phyloP scores from a whole-genome alignment of 2,329 filamentous ascomycete genomes.

The Capronia americana region DNA sequence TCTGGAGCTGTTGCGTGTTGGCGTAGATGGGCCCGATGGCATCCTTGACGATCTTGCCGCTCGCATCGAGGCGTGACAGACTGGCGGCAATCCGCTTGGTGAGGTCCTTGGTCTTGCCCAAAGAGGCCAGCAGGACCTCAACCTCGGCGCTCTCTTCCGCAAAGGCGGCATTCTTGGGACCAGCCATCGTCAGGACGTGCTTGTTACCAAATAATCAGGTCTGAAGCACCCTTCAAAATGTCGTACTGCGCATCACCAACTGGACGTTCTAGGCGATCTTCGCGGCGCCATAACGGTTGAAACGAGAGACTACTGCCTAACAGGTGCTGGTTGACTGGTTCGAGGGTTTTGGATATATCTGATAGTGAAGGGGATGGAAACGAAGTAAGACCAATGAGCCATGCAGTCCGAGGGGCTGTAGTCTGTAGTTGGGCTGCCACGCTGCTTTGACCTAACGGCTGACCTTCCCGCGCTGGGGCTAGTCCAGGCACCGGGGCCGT shows the following conservation, averaged over 20 bases:
- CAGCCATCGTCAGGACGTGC: conserved; percentile 54
- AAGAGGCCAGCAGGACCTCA: conserved; percentile 69
- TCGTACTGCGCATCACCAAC: conserved; percentile 1
- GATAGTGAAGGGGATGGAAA: background rate
- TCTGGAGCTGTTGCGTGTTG: conserved; percentile 87
- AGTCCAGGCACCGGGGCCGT: background rate
- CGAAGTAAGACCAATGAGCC: background rate
- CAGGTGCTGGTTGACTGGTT: background rate
- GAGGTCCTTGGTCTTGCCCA: conserved; percentile 90
- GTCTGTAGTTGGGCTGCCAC: background rate
- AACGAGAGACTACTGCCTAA: background rate
- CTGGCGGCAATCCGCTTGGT: conserved; percentile 96
- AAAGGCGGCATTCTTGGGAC: conserved; percentile 62
- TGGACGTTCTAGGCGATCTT: background rate
- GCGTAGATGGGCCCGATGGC: conserved; percentile 91
- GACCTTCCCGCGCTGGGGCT: background rate
- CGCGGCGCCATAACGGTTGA: background rate
- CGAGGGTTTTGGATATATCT: background rate
- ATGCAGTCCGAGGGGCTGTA: background rate
- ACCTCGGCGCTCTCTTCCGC: conserved; percentile 72
- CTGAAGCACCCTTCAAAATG: conserved; percentile 11
- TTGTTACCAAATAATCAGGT: background rate
- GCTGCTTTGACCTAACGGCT: background rate
- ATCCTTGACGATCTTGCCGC: conserved; percentile 87
- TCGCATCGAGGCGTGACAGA: conserved; percentile 80